Conservation (phyloP, 371 early-diverging fungal genomes). For the Rhizopus delemar region DNA sequence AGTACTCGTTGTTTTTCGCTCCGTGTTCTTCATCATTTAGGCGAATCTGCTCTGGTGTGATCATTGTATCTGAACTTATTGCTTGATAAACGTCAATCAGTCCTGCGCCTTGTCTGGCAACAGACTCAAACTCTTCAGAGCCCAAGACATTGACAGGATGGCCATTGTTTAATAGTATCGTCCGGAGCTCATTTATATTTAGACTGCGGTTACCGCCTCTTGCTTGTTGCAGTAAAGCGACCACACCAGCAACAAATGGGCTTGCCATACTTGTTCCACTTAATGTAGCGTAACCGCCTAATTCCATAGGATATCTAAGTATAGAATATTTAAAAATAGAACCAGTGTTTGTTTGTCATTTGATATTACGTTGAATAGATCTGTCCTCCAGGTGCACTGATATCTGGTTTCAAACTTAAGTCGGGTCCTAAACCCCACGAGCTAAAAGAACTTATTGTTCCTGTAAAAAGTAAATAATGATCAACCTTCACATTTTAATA, state of each 20-base stretch:
- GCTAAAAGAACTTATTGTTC: slow-evolving; percentile 41
- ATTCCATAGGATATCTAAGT: slow-evolving; percentile 28
- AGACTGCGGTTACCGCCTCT: slow-evolving; percentile 33
- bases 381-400: slow-evolving; percentile 72
- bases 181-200: slow-evolving; percentile 25
- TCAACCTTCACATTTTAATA: too few species aligned
- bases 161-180: slow-evolving; percentile 56
- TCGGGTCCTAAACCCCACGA: slow-evolving; percentile 76
- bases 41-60: slow-evolving; percentile 64
- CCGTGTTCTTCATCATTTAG: slow-evolving; percentile 62
- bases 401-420: slow-evolving; percentile 71
- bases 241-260: slow-evolving; percentile 71
- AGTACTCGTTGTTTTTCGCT: slow-evolving; percentile 45
- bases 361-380: slow-evolving; percentile 67
- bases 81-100: slow-evolving; percentile 68
- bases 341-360: not conserved
- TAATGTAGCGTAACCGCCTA: slow-evolving; percentile 45
- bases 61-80: slow-evolving; percentile 47
- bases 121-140: slow-evolving; percentile 38
- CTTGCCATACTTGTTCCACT: slow-evolving; percentile 75
- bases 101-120: slow-evolving; percentile 74
- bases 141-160: slow-evolving; percentile 37
- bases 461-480: not conserved
- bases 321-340: not conserved
- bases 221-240: slow-evolving; percentile 56